Evolutionary conservation across 441 rosid species (phyloP), one percentile per base, ranked within the genome.

Genomic region (Capsella rubella): DNA sequence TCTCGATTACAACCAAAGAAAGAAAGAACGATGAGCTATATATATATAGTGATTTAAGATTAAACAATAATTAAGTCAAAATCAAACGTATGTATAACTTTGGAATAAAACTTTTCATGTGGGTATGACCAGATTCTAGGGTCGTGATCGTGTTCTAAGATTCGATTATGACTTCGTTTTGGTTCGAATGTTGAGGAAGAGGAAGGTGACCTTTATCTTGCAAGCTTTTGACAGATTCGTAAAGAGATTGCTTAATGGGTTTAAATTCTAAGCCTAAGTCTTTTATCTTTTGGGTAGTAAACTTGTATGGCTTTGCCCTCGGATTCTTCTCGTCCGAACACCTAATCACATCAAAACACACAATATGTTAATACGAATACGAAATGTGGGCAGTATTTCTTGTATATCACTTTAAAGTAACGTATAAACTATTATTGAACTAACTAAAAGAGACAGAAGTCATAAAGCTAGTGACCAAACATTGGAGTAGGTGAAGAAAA

Each of bases 311-410:
- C 64, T 83, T 86, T 14, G 72, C 85, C 67, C 92, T 88, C 31
- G 97, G 96, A 66, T 89, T 89, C 81, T 78, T 87, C 84, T 95
- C 94, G 74, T 95, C 99, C 3, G 90, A 86, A 69, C 97, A 92
- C 87, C 99, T 90, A 73, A 31, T 18, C 37, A 49, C 34, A 46
- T 42, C 9, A 3, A 40, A 28, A 34, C 28, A 52, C 4, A 40
- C 6, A 28, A 65, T 25, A 54, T 28, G 69, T 42, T 71, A 72
- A 59, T 25, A 34, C 58, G 29, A 18, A 15, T 56, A 77, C 55
- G 34, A 57, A 57, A 64, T 39, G 61, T 47, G 39, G 52, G 63
- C 32, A 64, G 4, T 40, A 32, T 57, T 57, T 64, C 76, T 71
- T 76, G 76, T 57, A 29, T 64, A 60, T 8, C 35, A 75, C 71